Base-by-base conservation (phyloP, 1,284 basidiomycete species). In the Inonotus obliquus region DNA sequence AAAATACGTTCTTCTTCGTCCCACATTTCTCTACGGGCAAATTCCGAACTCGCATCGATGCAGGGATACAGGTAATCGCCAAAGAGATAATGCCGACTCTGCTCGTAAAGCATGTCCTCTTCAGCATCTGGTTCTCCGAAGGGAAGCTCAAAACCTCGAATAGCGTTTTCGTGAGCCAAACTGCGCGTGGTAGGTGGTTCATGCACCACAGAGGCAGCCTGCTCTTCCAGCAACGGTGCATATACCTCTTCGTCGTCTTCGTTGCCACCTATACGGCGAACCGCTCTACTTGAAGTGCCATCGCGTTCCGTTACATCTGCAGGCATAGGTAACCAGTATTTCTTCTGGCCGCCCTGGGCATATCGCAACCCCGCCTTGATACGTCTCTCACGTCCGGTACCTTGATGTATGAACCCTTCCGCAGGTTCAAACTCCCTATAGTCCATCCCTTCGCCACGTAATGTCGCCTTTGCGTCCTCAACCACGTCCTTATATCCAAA, bases 391-490 rank as follows among this genome's bases (percentile, higher is more conserved):
- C 94, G 79, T 0, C 91, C 94, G 2, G 81, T 79, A 19, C 94
- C 94, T 65, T 92, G 83, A 69, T 99, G 96, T 68, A 98, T 87
- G 54, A 86, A 86, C 0, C 95, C 95, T 71, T 98, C 94, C 41
- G 91, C 92, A 0, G 96, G 96, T 71, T 99, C 96, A 71, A 96
- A 98, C 41, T 91, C 91, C 61, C 94, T 88, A 74, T 99, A 99
- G 55, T 92, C 92, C 80, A 98, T 95, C 1, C 94, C 93, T 66
- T 91, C 84, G 1, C 96, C 96, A 17, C 84, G 81, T 9, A 98
- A 77, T 0, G 96, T 99, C 13, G 85, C 79, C 65, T 91, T 87
- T 13, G 84, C 84, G 73, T 99, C 96, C 68, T 92, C 87, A 59
- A 92, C 76, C 37, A 99, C 91, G 70, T 99, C 97, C 65, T 86